A percentile compares a stretch with the other conserved stretches of the same genome.
Evolutionary conservation across 1,284 basidiomycete species (phyloP).

Genomic region (Puccinia brachypodii): DNA sequence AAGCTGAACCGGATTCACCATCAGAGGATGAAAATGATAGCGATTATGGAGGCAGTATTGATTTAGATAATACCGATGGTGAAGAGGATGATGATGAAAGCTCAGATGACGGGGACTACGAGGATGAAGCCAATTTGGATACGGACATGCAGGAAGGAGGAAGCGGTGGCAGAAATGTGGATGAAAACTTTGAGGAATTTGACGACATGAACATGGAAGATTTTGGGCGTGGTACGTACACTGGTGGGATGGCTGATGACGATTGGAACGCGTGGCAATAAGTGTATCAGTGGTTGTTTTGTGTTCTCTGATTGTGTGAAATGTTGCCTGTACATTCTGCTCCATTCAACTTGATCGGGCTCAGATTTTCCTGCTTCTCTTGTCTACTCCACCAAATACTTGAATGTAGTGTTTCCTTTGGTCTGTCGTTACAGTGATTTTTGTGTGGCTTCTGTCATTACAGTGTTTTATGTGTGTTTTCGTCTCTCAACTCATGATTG

Average conservation of each 20-base stretch:
- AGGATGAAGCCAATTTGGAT: no score
- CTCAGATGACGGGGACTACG: not conserved
- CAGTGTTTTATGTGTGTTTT: not conserved
- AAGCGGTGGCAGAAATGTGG: not conserved
- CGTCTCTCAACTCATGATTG: not conserved
- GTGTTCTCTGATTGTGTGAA: not conserved
- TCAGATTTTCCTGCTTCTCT: no score
- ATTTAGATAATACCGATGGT: not conserved
- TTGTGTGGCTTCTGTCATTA: no score
- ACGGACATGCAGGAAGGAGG: no score
- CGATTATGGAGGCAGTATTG: not conserved
- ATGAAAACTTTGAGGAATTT: not conserved
- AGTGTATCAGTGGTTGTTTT: not conserved
- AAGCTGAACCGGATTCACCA: not conserved
- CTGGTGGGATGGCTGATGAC: not conserved
- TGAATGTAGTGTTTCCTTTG: no score
- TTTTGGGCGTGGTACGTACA: not conserved
- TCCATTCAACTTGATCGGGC: not conserved
- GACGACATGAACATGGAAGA: not conserved
- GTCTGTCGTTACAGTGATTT: no score
- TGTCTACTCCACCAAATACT: no score
- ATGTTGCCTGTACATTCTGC: no score
- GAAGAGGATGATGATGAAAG: not conserved
- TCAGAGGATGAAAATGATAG: not conserved
- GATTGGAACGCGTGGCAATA: not conserved